These are phyloP conservation scores for Arthrobotrys megalospora DNA, from an alignment of 2,329 filamentous ascomycete genomes.

Conservation along the genomic window DNA sequence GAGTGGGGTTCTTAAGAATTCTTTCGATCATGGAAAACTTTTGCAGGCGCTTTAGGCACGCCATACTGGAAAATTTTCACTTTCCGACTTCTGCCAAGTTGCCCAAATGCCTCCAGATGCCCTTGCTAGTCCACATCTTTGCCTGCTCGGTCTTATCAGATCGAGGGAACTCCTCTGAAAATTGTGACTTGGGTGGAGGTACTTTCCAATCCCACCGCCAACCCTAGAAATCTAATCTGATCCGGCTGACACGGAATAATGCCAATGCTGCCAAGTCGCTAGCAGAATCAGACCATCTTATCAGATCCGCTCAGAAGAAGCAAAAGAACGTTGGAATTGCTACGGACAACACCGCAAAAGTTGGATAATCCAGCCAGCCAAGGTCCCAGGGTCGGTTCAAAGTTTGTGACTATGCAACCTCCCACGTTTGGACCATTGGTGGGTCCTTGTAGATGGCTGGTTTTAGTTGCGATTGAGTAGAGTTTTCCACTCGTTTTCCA, in stretches of 20 bases:
- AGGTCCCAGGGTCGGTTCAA: conserved; percentile 28
- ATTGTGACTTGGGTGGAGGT: conserved; percentile 39
- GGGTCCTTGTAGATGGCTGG: conserved; percentile 35
- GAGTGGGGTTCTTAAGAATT: conserved; percentile 39
- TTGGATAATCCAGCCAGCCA: conserved; percentile 31
- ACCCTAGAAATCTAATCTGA: conserved; percentile 61
- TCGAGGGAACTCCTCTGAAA: conserved; percentile 60
- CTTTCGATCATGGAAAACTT: conserved; percentile 25
- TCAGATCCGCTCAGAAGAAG: conserved; percentile 58
- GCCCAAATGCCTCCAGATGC: conserved; percentile 17
- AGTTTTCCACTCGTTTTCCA: conserved; percentile 24
- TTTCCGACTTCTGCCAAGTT: conserved; percentile 44
- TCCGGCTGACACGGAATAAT: conserved; percentile 61
- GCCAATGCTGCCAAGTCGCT: conserved; percentile 57
- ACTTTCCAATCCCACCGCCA: conserved; percentile 15
- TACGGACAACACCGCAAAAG: conserved; percentile 30
- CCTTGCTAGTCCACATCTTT: conserved; percentile 51
- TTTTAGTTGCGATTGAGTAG: conserved; percentile 26
- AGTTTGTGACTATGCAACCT: conserved; percentile 47
- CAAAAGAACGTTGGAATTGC: conserved; percentile 28
- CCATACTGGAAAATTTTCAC: conserved; percentile 58
- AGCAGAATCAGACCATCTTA: conserved; percentile 58
- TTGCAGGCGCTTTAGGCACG: conserved; percentile 43
- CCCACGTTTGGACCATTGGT: conserved; percentile 43
- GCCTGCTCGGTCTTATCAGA: conserved; percentile 55